Conservation (phyloP, 192 early-diverging fungal genomes). For the Backusella sp. region DNA sequence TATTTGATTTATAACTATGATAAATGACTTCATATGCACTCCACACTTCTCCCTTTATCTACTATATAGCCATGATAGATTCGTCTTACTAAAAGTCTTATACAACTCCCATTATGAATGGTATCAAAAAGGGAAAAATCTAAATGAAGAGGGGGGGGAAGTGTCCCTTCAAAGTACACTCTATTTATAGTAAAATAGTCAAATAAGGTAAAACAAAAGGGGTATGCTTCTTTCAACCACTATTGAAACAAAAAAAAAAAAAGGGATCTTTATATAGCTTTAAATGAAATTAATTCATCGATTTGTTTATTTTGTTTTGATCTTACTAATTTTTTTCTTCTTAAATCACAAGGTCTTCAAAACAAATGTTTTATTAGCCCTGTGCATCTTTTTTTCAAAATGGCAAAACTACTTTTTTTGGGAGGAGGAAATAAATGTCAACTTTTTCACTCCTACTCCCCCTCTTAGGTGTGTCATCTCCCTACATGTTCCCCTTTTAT, state of each 20-base stretch:
- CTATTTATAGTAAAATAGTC: not conserved
- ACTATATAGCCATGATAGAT: not conserved
- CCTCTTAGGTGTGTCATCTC: not conserved
- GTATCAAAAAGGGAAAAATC: too few relatives aligned
- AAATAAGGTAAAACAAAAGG: not conserved
- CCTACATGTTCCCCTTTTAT: not conserved
- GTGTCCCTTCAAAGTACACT: too few relatives aligned
- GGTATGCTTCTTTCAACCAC: not conserved
- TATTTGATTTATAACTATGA: not conserved
- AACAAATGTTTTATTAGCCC: too few relatives aligned
- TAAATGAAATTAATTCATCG: not conserved
- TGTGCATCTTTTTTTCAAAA: not conserved
- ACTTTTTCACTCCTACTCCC: not conserved
- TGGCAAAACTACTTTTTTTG: not conserved
- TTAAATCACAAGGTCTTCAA: too few relatives aligned
- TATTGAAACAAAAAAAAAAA: not conserved
- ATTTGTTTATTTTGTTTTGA: too few relatives aligned
- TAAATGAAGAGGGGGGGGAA: too few relatives aligned
- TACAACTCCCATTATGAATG: too few relatives aligned
- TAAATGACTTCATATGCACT: not conserved
- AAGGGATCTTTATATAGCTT: not conserved
- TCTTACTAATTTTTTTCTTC: too few relatives aligned
- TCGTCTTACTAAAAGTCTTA: too few relatives aligned
- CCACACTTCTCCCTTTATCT: not conserved
- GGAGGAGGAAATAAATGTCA: not conserved